phyloP scores from a whole-genome alignment of 148 eudicot species.

The Fallopia convolvulus region DNA sequence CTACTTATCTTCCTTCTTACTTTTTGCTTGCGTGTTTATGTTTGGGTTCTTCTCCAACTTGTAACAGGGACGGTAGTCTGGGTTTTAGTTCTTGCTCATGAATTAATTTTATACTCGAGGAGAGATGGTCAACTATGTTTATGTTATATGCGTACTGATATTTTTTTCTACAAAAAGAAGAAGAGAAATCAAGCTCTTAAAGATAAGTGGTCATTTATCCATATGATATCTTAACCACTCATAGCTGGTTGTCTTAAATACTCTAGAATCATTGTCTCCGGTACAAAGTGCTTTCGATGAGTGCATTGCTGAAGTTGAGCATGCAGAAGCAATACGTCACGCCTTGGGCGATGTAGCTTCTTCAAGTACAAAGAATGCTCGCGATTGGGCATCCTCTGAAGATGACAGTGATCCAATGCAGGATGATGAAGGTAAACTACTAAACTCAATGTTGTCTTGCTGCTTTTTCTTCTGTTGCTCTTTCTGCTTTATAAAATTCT shows the following conservation, averaged over 20 bases:
- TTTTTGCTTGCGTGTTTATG: neutral
- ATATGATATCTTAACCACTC: neutral
- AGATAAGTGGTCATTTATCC: neutral
- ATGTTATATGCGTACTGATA: neutral
- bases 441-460: neutral
- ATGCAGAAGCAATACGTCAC: slow-evolving; percentile 63
- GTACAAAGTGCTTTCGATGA: slow-evolving; percentile 49
- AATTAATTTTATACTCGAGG: neutral
- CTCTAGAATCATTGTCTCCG: slow-evolving; percentile 66
- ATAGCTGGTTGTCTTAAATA: neutral
- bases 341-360: slow-evolving; percentile 69
- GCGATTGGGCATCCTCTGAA: slow-evolving; percentile 80
- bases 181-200: neutral
- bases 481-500: neutral
- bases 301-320: slow-evolving; percentile 40
- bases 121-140: neutral
- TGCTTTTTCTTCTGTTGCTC: neutral
- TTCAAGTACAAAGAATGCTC: slow-evolving; percentile 38
- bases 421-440: slow-evolving; percentile 54
- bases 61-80: neutral
- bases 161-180: neutral
- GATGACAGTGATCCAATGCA: slow-evolving; percentile 79
- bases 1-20: neutral
- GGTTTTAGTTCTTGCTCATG: neutral
- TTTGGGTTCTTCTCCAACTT: neutral